Base-by-base conservation (phyloP, 495 filamentous ascomycete species). In the Aspergillus asperescens region DNA sequence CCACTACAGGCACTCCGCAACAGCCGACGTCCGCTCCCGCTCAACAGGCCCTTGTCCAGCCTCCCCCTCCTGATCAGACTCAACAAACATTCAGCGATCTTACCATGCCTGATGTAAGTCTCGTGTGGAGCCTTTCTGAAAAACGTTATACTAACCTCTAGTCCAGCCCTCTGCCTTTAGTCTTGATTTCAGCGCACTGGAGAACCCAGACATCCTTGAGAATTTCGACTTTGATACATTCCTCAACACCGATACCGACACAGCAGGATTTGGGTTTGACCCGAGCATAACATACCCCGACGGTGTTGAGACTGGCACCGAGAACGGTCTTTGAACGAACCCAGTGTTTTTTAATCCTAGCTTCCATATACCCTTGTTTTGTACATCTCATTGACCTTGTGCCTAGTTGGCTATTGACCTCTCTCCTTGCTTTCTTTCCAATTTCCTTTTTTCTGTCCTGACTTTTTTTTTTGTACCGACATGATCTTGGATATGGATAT, bases 181-280 rank as follows among this genome's bases (percentile, higher is more conserved):
- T 37, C 75, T 87, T 62, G 82, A 85, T 48, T 88, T 89, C 62
- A 76, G 75, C 58, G 61, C 66, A 38, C 67, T 87, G 60, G 76
- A 81, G 48, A 80, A 77, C 24, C 71, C 72, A 39, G 79, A 91
- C 64, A 85, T 94, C n/a, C 73, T 97, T 42, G 85, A 89, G 62
- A 87, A 88, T 59, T 97, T 97, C 58, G 92, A 97, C 67, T 97
- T 97, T 66, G 92, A 97, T 68, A 89, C 88, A 0, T 97, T 96
- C 80, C 73, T 97, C 44, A 83, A 83, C 55, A 82, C 78, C 8
- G 80, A 83, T 52, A 76, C 78, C 49, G 72, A 72, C 20, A 68
- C 64, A 12, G 67, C 70, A 29, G 70, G 69, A 27, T 77, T 82
- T 48, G 75, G 72, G 16, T 84, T 84, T 50, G 75, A 81, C 49